phyloP scores from a whole-genome alignment of 139 green algal genomes.

The Bryopsis sp. region DNA sequence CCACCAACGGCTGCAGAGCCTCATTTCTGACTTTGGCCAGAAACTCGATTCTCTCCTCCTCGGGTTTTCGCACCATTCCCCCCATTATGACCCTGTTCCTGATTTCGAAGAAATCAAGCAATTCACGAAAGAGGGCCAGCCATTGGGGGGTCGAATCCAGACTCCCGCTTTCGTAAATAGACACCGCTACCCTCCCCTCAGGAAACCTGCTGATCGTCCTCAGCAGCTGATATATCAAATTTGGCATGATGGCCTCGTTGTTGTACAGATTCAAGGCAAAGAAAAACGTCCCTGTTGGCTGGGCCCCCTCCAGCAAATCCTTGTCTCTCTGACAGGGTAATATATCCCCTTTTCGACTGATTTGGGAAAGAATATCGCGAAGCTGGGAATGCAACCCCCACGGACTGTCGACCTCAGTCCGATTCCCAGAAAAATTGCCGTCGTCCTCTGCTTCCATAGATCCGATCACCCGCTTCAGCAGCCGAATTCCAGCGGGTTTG shows the following conservation, averaged over 20 bases:
- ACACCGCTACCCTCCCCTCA: neutral
- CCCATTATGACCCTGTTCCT: neutral
- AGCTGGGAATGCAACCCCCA: too few species aligned
- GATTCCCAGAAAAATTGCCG: too few species aligned
- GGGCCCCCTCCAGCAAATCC: neutral
- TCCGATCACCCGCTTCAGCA: too few species aligned
- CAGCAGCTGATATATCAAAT: conserved; percentile 13
- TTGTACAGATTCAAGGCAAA: conserved; percentile 11
- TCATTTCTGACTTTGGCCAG: conserved; percentile 8
- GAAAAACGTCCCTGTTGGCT: neutral
- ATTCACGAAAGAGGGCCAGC: neutral
- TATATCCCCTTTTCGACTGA: too few species aligned
- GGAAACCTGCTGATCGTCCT: neutral
- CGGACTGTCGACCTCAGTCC: too few species aligned
- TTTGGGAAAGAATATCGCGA: too few species aligned
- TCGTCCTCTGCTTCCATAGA: too few species aligned
- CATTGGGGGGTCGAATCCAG: conserved; percentile 2
- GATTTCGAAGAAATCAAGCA: neutral
- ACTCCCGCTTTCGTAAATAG: conserved; percentile 16
- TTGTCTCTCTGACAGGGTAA: neutral
- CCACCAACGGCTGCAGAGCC: neutral
- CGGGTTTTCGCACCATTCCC: neutral
- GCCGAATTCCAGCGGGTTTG: too few species aligned
- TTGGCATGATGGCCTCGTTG: conserved; percentile 1
- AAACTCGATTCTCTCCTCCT: conserved; percentile 14